Percentiles rank a stretch among this genome's conserved stretches.
Evolutionary conservation across 2,329 filamentous ascomycete genomes (phyloP).

Genomic region (Emmonsiellopsis sp.): DNA sequence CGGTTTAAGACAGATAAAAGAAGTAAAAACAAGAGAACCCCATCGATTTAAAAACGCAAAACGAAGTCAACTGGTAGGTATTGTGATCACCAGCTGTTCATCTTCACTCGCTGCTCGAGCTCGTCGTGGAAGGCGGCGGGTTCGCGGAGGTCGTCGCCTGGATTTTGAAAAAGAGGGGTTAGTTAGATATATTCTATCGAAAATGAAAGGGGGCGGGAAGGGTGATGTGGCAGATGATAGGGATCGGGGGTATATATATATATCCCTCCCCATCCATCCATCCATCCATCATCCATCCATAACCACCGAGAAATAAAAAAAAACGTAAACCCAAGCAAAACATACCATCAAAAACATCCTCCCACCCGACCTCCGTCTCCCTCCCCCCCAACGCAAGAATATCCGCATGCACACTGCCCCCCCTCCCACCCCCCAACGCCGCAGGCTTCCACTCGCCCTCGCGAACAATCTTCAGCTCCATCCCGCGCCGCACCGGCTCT

Average conservation of each 20-base stretch:
- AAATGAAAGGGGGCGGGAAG: not conserved
- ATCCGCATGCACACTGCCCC: conserved; percentile 72
- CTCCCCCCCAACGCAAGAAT: conserved; percentile 60
- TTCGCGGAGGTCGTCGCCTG: conserved; percentile 59
- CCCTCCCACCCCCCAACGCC: conserved; percentile 50
- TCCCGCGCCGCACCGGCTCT: conserved; percentile 82
- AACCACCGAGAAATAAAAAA: conserved; percentile 6
- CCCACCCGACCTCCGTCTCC: conserved; percentile 75
- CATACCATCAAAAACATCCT: conserved; percentile 77
- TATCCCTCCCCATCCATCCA: too few species aligned
- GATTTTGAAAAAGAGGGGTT: not conserved
- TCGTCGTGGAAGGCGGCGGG: conserved; percentile 74
- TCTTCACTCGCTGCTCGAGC: conserved; percentile 87
- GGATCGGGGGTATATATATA: too few species aligned
- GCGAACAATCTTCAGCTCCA: conserved; percentile 86
- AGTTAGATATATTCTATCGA: conserved; percentile 3
- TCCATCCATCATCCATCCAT: not conserved
- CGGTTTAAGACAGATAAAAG: too few species aligned
- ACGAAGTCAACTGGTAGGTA: not conserved
- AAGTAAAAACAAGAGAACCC: not conserved
- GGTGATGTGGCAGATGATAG: too few species aligned
- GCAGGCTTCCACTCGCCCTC: conserved; percentile 67
- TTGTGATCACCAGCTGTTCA: conserved; percentile 38
- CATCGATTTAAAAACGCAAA: not conserved
- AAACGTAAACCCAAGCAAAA: conserved; percentile 8